Evolutionary conservation across 179 eudicot genomes (phyloP), one percentile per base, ranked within the genome.

Genomic region (Gypsophila paniculata): DNA sequence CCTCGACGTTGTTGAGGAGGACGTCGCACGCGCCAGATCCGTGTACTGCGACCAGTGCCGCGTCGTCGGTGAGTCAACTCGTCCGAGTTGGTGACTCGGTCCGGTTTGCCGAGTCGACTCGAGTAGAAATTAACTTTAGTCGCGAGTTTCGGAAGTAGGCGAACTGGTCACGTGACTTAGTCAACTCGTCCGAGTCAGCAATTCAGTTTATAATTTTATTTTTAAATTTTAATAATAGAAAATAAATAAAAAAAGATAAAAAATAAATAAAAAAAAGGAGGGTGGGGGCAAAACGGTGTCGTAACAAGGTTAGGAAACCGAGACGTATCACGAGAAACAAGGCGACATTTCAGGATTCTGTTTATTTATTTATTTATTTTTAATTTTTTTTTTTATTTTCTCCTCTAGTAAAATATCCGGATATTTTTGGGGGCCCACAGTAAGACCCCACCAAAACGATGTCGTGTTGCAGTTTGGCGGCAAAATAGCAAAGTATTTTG

Each of bases 1-100:
- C 25, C 86, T 92, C 23, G 98, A 92, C 65, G 83, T 92, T 11
- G 92, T 90, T 9, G 98, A 92, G 68, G 98, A 92, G 73, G 94
- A 90, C 59, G 98, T 90, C 1, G 83, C 87, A 22, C 83, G 86
- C 81, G 88, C 96, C 75, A 87, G 89, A 83, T 87, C 94, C 29
- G 83, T 89, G 7, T 92, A 90, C 69, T 92, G 98, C 68, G 98
- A 92, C 82, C 98, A 92, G 83, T 92, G 98, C 82, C 94, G 98
- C 26, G 98, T 92, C 62, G 98, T 92, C 23, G 98, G 98, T 92
- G 86, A 88, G 98, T 90, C 78, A 12, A 74, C 74, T 79, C 78
- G 78, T 26, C 76, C 81, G 86, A 86, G 79, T 85, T 72, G 34
- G 34, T 29, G 4, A 29, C 34, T 29, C 34, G 34, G 4, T 4